Base-by-base conservation (phyloP, 1,139 yeast genomes). In the Blastobotrys capitulatus region DNA sequence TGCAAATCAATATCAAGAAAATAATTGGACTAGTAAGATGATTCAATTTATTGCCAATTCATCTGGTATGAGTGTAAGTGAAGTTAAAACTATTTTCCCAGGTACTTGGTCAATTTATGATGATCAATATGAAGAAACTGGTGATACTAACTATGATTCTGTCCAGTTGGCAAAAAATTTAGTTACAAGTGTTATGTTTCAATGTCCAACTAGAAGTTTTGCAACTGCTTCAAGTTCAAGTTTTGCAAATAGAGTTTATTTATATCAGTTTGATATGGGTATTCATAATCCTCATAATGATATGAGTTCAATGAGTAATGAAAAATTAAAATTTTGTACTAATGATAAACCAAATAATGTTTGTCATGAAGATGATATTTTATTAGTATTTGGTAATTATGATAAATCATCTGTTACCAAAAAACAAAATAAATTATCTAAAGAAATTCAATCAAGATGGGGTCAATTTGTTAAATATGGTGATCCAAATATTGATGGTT, bases 341-440 rank as follows among this genome's bases (percentile, higher is more conserved):
- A 22, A 38, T 6, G 10, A 31, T 10, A 36, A 10, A 22, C 47
- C 47, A 10, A 13, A 32, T 13, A 40, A 52, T 12, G 68, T 63
- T 3, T 65, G 69, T 50, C 69, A 65, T 45, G 61, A 64, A 47
- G 66, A 64, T 40, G 69, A 65, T 20, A 47, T 47, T 20, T 8
- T 38, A 27, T 25, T 37, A 5, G n/a, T 47, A 9, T 43, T 44
- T 32, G 48, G 46, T 44, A 37, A 20, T 16, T 38, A 34, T 45
- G 41, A 53, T 27, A 10, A 46, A 2, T 40, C 52, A 8, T 35
- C 55, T 2, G 54, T 53, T 2, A 42, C 57, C 13, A 35, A 55
- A 1, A 48, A 54, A 16, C 60, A 60, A 46, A 42, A 18, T 6
- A 46, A 47, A 5, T 47, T 64, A 20, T 53, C 59, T 25, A 34